These are phyloP conservation scores for Trypanosoma theileri DNA, from an alignment of 208 protist species.

Conservation along the genomic window DNA sequence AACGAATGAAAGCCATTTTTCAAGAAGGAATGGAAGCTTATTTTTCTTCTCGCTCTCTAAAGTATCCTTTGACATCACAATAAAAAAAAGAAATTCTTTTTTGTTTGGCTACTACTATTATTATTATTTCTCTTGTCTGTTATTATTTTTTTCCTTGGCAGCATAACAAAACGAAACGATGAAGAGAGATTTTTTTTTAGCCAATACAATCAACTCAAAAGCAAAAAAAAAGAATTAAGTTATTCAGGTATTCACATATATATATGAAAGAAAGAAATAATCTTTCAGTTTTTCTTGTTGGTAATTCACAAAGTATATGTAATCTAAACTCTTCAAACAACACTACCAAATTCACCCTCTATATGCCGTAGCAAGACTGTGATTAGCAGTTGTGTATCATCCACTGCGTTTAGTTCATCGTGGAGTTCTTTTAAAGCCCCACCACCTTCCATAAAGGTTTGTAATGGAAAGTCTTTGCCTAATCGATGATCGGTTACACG, in stretches of 20 bases:
- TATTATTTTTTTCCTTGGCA: not conserved
- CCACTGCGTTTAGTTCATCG: conserved; percentile 76
- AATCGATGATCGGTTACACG: conserved; percentile 87
- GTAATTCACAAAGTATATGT: not conserved
- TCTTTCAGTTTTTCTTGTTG: not conserved
- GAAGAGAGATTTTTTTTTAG: conserved; percentile 3
- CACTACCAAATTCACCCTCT: conserved; percentile 62
- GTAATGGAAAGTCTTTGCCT: conserved; percentile 79
- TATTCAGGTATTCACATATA: not conserved
- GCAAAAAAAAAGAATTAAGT: not conserved
- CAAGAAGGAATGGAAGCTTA: conserved; percentile 22
- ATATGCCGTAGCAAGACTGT: conserved; percentile 78
- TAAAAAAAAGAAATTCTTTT: not conserved
- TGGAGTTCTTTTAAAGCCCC: conserved; percentile 64
- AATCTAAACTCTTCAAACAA: conserved; percentile 8
- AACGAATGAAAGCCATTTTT: conserved; percentile 53
- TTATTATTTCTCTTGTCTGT: not conserved
- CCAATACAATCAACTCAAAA: not conserved
- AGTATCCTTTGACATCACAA: not conserved
- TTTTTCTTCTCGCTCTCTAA: conserved; percentile 9
- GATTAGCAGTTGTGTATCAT: conserved; percentile 63
- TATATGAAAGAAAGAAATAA: not conserved
- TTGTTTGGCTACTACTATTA: conserved; percentile 3
- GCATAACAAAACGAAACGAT: not conserved
- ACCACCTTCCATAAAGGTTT: conserved; percentile 76